Evolutionary conservation across 441 rosid genomes (phyloP).

Genomic region (Pelargonium citronellum): DNA sequence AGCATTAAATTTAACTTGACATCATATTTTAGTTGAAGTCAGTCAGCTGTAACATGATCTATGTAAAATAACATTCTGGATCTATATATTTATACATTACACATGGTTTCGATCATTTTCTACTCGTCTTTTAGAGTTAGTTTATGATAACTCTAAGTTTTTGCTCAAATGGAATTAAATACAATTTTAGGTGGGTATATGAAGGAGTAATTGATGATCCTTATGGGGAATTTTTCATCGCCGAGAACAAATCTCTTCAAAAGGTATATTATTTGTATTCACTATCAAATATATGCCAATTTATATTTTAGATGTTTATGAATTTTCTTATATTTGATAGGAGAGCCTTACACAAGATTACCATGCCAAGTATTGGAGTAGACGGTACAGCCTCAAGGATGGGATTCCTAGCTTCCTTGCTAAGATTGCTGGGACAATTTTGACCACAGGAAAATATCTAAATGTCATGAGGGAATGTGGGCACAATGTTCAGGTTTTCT

Average conservation of each 20-base stretch:
- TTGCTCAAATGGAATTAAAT: conserved; percentile 22
- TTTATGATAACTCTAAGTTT: neutral
- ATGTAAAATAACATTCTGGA: neutral
- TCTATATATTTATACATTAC: neutral
- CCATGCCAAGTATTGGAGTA: conserved; percentile 77
- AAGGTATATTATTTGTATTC: conserved; percentile 46
- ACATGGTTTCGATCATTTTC: no score
- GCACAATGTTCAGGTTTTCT: conserved; percentile 77
- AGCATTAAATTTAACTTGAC: neutral
- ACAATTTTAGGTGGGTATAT: conserved; percentile 79
- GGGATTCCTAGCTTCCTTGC: conserved; percentile 95
- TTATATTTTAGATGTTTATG: conserved; percentile 28
- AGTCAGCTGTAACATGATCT: neutral
- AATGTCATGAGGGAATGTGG: conserved; percentile 99
- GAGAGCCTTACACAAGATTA: conserved; percentile 91
- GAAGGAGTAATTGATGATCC: conserved; percentile 97
- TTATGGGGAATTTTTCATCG: conserved; percentile 91
- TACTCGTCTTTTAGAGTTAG: no score
- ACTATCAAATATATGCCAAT: conserved; percentile 4
- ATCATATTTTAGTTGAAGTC: neutral
- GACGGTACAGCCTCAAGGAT: conserved; percentile 85
- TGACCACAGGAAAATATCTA: conserved; percentile 89
- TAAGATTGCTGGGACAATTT: conserved; percentile 81
- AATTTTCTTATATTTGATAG: conserved; percentile 34
- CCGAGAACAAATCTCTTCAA: conserved; percentile 77